Conservation (phyloP, 345 rosid species). For the Hevea brasiliensis region DNA sequence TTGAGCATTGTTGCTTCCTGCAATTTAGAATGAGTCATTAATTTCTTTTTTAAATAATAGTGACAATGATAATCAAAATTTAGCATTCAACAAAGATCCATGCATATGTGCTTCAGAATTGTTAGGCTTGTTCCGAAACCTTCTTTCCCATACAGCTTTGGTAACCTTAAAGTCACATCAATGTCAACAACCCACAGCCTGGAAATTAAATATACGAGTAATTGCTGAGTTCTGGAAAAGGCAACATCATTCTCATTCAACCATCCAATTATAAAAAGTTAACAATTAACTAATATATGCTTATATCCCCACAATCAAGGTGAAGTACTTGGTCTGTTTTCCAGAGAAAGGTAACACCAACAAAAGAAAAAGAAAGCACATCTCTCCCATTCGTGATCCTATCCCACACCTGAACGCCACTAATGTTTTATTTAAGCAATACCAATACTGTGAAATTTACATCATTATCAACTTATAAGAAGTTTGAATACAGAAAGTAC, state of each 20-base stretch:
- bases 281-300: no score
- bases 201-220: no score
- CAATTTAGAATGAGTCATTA: slow-evolving; percentile 19
- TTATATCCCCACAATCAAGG: no score
- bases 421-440: background rate
- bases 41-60: background rate
- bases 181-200: no score
- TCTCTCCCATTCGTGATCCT: no score
- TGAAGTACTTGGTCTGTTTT: no score
- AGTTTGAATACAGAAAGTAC: slow-evolving; percentile 11
- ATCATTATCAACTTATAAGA: background rate
- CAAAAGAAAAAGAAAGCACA: no score
- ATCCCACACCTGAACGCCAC: background rate
- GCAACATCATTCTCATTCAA: no score
- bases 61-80: background rate
- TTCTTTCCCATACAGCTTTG: background rate
- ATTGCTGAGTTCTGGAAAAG: no score
- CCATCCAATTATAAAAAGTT: no score
- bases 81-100: background rate
- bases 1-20: slow-evolving; percentile 57
- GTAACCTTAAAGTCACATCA: no score
- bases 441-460: background rate
- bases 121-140: background rate
- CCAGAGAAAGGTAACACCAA: no score
- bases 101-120: background rate